Evolutionary conservation across 2,329 filamentous ascomycete genomes (phyloP), one percentile per base, ranked within the genome.

Genomic region (Teratosphaeria epicoccoides): DNA sequence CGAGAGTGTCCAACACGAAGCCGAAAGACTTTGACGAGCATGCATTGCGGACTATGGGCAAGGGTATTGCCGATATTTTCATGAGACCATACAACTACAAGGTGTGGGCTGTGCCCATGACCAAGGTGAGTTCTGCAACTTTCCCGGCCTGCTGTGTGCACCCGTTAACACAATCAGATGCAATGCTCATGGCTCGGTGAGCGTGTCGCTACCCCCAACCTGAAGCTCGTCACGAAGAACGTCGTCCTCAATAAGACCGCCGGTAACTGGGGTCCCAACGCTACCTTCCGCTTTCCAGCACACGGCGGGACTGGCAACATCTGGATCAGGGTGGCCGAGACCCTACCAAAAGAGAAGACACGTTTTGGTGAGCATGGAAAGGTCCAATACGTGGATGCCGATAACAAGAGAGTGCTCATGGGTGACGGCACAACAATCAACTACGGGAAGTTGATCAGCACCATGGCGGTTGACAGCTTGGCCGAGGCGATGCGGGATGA

Each of bases 21-120:
- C 93, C 93, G 64, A 85, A 90, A 78, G 80, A 94, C 76, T 98
- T 98, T 65, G 93, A 98, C 68, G 89, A 98, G 77, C 97, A 90
- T 90, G 97, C 97, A 67, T 71, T 97, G 64, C 84, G 93, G 66
- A 94, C 86, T 77, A 90, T 86, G 75, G 93, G 93, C 65, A 76
- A 81, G 63, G 91, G 91, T 63, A 80, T 98, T 66, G 91, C 90
- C 61, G 83, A 98, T 71, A 79, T 91, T 63, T 98, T 98, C 81
- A 98, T 98, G 93, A 81, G 93, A 65, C 93, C 93, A 50, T 98
- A 98, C 81, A 98, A 98, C 82, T 98, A 85, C 84, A 98, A 98
- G 78, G 93, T 98, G 69, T 98, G 93, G 93, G 93, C 93, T 57
- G 91, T 97, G 64, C 93, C 93, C 54, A 96, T 91, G 52, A 95